Conservation (phyloP, 192 early-diverging fungal species). For the Spizellomyces sp. region DNA sequence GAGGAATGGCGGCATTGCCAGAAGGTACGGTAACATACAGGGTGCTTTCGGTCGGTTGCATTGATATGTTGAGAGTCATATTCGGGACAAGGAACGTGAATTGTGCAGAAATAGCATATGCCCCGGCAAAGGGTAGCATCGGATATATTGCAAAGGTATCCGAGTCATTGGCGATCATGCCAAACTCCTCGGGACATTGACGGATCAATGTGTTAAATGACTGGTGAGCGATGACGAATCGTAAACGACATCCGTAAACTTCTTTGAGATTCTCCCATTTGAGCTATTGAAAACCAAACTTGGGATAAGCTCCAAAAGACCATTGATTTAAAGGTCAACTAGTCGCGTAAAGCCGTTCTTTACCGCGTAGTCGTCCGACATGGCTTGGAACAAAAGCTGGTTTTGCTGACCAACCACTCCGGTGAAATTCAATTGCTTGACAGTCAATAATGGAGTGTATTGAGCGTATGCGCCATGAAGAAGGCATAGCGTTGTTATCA, state of each 20-base stretch:
- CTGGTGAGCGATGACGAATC: constrained; percentile 22
- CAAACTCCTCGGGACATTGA: constrained; percentile 21
- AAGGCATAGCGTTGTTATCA: too few relatives aligned
- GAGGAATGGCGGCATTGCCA: background rate
- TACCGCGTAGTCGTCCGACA: constrained; percentile 7
- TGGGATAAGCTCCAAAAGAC: background rate
- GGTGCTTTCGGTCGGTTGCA: constrained; percentile 4
- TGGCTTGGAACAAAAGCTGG: constrained; percentile 17
- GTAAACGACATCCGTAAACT: constrained; percentile 19
- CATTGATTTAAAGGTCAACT: background rate
- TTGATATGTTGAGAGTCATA: constrained; percentile 7
- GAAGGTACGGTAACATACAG: background rate
- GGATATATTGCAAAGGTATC: constrained; percentile 11
- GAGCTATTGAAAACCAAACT: constrained; percentile 2
- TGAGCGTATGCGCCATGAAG: background rate
- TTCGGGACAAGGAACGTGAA: constrained; percentile 19
- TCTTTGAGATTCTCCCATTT: constrained; percentile 21
- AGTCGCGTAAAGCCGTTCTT: background rate
- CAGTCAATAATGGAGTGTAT: constrained; percentile 1
- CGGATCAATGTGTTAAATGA: constrained; percentile 13
- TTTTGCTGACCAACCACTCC: constrained; percentile 6
- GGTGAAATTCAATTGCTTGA: constrained; percentile 14
- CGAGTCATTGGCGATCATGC: background rate
- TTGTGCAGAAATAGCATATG: constrained; percentile 12
- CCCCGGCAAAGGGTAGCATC: constrained; percentile 20